Percentiles rank a stretch among this genome's conserved stretches.
phyloP scores from a whole-genome alignment of 805 yeast species.

The Kazachstania viticola region DNA sequence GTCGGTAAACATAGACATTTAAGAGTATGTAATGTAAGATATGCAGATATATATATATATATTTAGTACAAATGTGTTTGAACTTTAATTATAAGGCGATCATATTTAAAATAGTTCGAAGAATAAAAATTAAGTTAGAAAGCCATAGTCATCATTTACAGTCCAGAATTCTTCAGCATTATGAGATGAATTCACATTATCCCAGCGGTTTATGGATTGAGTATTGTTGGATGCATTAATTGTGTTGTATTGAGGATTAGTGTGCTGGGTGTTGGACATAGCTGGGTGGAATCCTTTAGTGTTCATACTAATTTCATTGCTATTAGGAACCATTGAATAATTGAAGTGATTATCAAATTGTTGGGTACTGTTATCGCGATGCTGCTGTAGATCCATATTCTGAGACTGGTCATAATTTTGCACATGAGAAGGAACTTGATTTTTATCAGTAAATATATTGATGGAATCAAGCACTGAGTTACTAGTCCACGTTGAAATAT shows the following conservation, averaged over 20 bases:
- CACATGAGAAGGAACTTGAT: not conserved
- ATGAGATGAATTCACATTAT: constrained; percentile 5
- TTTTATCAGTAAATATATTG: no score
- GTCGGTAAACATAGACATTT: no score
- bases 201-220: not conserved
- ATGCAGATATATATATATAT: no score
- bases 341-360: not conserved
- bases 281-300: not conserved
- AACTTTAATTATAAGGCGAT: no score
- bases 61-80: no score
- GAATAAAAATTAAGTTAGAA: constrained; percentile 32
- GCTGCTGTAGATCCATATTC: not conserved
- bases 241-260: not conserved
- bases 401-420: not conserved
- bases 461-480: constrained; percentile 16
- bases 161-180: constrained; percentile 39
- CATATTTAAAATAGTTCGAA: no score
- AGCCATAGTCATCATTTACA: constrained; percentile 38
- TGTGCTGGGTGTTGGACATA: no score
- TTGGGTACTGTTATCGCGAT: not conserved
- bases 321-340: not conserved
- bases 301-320: not conserved
- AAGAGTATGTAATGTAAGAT: no score
- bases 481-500: constrained; percentile 47
- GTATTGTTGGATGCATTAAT: not conserved